Percentiles rank a stretch among this genome's conserved stretches.
Conservation (phyloP, 2,329 filamentous ascomycete genomes). For the Cladosporium oxysporum region DNA sequence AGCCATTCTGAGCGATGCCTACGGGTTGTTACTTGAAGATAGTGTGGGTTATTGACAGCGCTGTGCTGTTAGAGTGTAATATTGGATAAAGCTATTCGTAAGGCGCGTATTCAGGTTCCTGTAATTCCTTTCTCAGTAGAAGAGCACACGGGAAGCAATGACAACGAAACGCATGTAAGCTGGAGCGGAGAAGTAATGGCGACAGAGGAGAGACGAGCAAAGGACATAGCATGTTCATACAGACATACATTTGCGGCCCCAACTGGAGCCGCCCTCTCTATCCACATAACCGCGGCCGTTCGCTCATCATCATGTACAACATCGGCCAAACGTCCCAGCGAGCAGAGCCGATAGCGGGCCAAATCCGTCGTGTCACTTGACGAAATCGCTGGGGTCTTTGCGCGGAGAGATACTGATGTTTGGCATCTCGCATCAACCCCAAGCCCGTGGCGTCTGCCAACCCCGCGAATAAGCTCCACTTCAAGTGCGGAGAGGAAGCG, state of each 20-base stretch:
- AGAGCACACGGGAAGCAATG: not conserved
- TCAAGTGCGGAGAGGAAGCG: conserved; percentile 1
- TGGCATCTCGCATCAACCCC: conserved; percentile 8
- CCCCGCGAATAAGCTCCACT: conserved; percentile 17
- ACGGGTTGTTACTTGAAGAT: not conserved
- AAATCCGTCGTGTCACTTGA: not conserved
- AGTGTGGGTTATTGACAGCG: not conserved
- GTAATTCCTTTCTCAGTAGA: not conserved
- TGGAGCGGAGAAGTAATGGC: not conserved
- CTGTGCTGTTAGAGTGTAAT: not conserved
- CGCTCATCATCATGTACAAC: conserved; percentile 6
- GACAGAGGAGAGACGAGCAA: not conserved
- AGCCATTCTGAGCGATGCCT: not conserved
- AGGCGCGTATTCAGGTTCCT: not conserved
- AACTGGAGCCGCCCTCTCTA: not conserved
- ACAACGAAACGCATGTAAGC: not conserved
- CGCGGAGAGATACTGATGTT: not conserved
- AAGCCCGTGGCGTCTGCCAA: conserved; percentile 4
- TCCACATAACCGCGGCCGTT: conserved; percentile 10
- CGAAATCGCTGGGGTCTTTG: not conserved
- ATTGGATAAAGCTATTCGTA: not conserved
- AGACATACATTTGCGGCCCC: not conserved
- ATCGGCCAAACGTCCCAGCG: conserved; percentile 15
- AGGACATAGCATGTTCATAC: conserved; percentile 3
- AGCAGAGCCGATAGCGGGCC: conserved; percentile 13